phyloP scores from a whole-genome alignment of 2,329 filamentous ascomycete genomes.

The Geosmithia putterillii region DNA sequence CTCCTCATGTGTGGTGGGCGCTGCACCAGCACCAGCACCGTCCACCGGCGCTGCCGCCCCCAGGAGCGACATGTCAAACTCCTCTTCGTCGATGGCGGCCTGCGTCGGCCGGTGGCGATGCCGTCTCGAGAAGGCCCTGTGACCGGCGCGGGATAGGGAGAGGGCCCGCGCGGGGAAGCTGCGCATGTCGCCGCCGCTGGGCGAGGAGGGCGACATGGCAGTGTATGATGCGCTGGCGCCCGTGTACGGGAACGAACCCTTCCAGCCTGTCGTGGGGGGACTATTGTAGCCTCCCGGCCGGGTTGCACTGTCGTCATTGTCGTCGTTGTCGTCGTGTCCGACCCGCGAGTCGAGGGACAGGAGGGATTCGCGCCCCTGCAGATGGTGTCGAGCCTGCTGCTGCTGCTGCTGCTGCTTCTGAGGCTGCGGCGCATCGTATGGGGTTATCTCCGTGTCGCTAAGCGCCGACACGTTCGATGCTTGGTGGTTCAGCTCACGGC shows the following conservation, averaged over 20 bases:
- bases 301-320: neutral
- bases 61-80: constrained; percentile 30
- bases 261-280: neutral
- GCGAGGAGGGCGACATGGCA: constrained; percentile 7
- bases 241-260: neutral
- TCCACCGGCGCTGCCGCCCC: constrained; percentile 26
- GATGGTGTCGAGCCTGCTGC: constrained; percentile 4
- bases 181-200: neutral
- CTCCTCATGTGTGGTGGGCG: constrained; percentile 10
- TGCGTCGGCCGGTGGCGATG: constrained; percentile 6
- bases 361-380: constrained; percentile 23
- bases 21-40: too few relatives aligned
- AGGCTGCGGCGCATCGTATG: constrained; percentile 12
- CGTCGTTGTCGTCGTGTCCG: constrained; percentile 2
- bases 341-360: constrained; percentile 24
- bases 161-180: neutral
- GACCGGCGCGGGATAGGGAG: neutral
- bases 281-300: too few relatives aligned
- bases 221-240: constrained; percentile 11
- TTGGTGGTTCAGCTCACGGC: constrained; percentile 14
- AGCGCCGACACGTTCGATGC: constrained; percentile 21
- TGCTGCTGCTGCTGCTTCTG: too few relatives aligned
- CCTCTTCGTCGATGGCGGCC: constrained; percentile 23
- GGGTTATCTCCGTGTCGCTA: constrained; percentile 12
- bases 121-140: neutral